These are phyloP conservation scores for Aspergillus spinulosporus DNA, from an alignment of 2,329 filamentous ascomycete genomes.

Conservation along the genomic window DNA sequence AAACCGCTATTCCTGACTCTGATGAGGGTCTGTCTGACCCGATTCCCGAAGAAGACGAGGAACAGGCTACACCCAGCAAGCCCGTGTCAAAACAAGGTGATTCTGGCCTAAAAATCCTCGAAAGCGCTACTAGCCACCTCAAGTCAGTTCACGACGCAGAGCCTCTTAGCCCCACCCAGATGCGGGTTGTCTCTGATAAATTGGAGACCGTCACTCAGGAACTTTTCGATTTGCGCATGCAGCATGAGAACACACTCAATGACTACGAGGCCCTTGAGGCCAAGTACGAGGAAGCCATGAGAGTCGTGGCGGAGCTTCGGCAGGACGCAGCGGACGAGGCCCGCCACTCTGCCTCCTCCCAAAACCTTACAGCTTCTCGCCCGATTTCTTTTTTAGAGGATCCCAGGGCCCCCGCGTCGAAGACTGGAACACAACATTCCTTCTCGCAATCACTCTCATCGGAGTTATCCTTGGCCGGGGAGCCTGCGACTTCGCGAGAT, in stretches of 20 bases:
- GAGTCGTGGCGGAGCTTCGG: conserved; percentile 71
- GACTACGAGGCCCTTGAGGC: conserved; percentile 79
- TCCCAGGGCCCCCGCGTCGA: conserved; percentile 68
- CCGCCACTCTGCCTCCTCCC: conserved; percentile 56
- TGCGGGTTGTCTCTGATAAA: conserved; percentile 85
- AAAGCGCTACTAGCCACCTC: conserved; percentile 35
- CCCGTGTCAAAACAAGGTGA: conserved; percentile 27
- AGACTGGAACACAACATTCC: conserved; percentile 67
- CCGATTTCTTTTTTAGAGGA: conserved; percentile 85
- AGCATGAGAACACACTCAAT: conserved; percentile 80
- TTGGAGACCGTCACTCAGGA: conserved; percentile 89
- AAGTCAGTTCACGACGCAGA: conserved; percentile 26
- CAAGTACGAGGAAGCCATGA: conserved; percentile 89
- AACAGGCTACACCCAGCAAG: conserved; percentile 22
- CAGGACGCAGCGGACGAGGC: conserved; percentile 83
- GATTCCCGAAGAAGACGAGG: conserved; percentile 31
- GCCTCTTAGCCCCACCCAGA: conserved; percentile 71
- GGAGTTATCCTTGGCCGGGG: conserved; percentile 85
- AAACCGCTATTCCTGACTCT: conserved; percentile 48
- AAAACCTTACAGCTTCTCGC: conserved; percentile 53
- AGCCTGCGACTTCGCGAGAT: conserved; percentile 67
- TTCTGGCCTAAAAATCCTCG: conserved; percentile 38
- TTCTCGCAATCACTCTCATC: conserved; percentile 90
- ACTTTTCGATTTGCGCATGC: conserved; percentile 82
- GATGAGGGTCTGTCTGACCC: conserved; percentile 43